Conservation (phyloP, 805 yeast genomes). For the Diddensiella transvaalensis region DNA sequence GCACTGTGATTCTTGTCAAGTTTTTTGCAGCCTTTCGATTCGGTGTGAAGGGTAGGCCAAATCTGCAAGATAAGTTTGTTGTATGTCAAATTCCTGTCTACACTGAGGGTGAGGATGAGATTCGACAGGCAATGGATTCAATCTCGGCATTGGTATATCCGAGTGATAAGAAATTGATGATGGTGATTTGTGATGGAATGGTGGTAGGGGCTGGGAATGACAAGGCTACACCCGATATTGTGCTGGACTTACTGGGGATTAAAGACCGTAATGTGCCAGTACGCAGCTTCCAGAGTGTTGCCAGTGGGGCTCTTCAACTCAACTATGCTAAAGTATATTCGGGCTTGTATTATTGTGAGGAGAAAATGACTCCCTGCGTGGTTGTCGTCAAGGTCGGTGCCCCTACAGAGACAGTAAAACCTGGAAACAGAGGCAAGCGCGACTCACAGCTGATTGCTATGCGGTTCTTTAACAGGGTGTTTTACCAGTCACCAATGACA, state of each 20-base stretch:
- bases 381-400: conserved; percentile 54
- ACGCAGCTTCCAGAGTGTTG: conserved; percentile 78
- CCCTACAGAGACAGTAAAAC: conserved; percentile 58
- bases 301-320: conserved; percentile 53
- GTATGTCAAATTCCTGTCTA: conserved; percentile 73
- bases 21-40: conserved; percentile 39
- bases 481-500: conserved; percentile 92
- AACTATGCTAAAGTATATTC: conserved; percentile 58
- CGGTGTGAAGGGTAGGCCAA: conserved; percentile 32
- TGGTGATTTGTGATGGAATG: conserved; percentile 80
- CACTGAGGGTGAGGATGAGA: conserved; percentile 74
- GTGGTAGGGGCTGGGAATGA: conserved; percentile 74
- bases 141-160: conserved; percentile 78
- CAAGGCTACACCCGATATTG: conserved; percentile 70
- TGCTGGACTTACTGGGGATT: conserved; percentile 59
- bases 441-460: conserved; percentile 88
- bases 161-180: conserved; percentile 70
- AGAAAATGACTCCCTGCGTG: conserved; percentile 48
- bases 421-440: conserved; percentile 92
- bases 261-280: conserved; percentile 73
- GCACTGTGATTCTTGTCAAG: conserved; percentile 31
- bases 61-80: conserved; percentile 36
- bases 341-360: conserved; percentile 55
- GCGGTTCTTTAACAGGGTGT: conserved; percentile 82
- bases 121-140: conserved; percentile 75